Conservation (phyloP, 2,329 filamentous ascomycete species). For the Colletotrichum australisinense region DNA sequence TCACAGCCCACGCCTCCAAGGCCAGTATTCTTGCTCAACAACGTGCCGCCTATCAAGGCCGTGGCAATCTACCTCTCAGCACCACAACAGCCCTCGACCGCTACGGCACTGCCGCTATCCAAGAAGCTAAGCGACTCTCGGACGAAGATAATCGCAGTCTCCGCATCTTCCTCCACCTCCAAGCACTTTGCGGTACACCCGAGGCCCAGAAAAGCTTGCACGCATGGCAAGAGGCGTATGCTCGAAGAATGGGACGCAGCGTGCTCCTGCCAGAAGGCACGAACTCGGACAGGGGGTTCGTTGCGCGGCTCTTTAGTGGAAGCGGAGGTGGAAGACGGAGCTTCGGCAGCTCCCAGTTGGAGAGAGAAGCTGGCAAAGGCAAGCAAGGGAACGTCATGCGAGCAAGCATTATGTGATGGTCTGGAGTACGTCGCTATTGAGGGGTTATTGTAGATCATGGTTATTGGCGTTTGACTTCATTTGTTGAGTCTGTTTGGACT, state of each 20-base stretch:
- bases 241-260: conserved; percentile 51
- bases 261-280: conserved; percentile 53
- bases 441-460: background rate
- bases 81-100: conserved; percentile 31
- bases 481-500: background rate
- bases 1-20: conserved; percentile 24
- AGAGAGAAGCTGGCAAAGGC: conserved; percentile 22
- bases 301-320: conserved; percentile 27
- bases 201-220: conserved; percentile 61
- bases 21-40: conserved; percentile 10
- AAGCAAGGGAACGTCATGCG: conserved; percentile 33
- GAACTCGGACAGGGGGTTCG: conserved; percentile 33
- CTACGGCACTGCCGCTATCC: conserved; percentile 4
- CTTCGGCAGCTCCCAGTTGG: background rate
- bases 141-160: conserved; percentile 32
- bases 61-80: conserved; percentile 29
- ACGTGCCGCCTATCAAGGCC: conserved; percentile 9
- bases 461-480: conserved; percentile 7
- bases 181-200: conserved; percentile 57
- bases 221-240: conserved; percentile 62
- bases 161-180: conserved; percentile 57
- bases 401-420: background rate
- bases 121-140: conserved; percentile 12
- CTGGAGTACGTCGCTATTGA: background rate
- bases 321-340: conserved; percentile 29